These are phyloP conservation scores for Myxozyma melibiosi DNA, from an alignment of 805 yeast species.

Conservation along the genomic window DNA sequence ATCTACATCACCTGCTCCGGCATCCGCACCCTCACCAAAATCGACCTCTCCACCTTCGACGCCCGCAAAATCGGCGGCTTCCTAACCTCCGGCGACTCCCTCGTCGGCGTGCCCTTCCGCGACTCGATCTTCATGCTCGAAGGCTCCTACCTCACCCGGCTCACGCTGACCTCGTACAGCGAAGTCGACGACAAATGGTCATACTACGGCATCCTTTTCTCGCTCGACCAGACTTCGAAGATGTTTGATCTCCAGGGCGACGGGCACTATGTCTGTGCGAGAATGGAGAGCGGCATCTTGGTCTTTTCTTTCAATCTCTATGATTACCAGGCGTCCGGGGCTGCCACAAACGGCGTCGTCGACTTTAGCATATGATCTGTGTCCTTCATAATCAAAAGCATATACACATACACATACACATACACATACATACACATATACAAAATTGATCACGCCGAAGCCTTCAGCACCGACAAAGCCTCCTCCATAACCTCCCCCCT, in stretches of 20 bases:
- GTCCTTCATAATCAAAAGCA: too few relatives aligned
- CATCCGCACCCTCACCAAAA: slow-evolving; percentile 26
- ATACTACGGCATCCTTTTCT: slow-evolving; percentile 29
- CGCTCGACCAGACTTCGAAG: slow-evolving; percentile 31
- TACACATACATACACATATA: too few relatives aligned
- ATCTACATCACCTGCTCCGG: slow-evolving; percentile 32
- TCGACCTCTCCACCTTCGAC: slow-evolving; percentile 16
- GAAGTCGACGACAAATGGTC: slow-evolving; percentile 27
- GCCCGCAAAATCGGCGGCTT: slow-evolving; percentile 24
- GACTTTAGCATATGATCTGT: too few relatives aligned
- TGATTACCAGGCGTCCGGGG: slow-evolving; percentile 23
- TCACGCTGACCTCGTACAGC: slow-evolving; percentile 28
- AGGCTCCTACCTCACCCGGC: slow-evolving; percentile 32
- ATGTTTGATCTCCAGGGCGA: slow-evolving; percentile 34
- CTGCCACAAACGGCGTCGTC: slow-evolving; percentile 12
- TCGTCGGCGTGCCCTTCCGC: slow-evolving; percentile 33
- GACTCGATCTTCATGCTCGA: slow-evolving; percentile 34
- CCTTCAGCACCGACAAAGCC: neutral
- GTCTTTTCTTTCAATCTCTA: slow-evolving; percentile 32
- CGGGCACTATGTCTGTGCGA: slow-evolving; percentile 33
- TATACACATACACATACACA: too few relatives aligned
- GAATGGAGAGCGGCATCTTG: slow-evolving; percentile 31
- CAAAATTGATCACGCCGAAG: neutral
- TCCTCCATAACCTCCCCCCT: neutral
- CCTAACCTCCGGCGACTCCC: slow-evolving; percentile 30